Evolutionary conservation across 257 asterid species (phyloP).

Genomic region (Asclepias syriaca): DNA sequence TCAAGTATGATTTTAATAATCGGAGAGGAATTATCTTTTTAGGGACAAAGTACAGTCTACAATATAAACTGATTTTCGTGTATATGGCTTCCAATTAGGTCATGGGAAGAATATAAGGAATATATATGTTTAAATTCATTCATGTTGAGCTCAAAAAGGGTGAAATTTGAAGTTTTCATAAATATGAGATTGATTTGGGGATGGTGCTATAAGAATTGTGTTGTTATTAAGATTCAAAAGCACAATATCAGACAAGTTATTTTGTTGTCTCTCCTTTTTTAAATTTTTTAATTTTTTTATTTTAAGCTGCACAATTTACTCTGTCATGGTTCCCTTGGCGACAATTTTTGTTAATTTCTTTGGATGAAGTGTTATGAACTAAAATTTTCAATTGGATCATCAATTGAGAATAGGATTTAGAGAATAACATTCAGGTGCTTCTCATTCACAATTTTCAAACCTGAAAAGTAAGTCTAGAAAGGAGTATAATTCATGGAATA

Average conservation of each 20-base stretch:
- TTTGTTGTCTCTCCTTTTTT: not conserved
- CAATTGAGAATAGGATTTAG: not conserved
- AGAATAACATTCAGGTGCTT: not conserved
- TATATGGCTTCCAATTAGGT: not conserved
- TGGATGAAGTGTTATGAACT: not conserved
- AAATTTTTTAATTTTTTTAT: no score
- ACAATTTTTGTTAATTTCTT: not conserved
- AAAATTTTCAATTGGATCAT: not conserved
- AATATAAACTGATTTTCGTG: not conserved
- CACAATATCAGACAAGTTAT: not conserved
- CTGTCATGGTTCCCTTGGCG: no score
- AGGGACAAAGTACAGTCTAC: not conserved
- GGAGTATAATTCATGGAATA: not conserved
- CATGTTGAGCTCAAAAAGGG: not conserved
- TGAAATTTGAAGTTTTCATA: not conserved
- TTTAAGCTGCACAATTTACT: no score
- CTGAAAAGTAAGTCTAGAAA: not conserved
- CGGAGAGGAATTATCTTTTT: not conserved
- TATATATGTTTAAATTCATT: not conserved
- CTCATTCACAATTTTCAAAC: not conserved
- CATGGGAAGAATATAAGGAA: not conserved
- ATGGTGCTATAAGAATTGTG: not conserved
- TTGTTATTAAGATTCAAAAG: not conserved
- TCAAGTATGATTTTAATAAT: no score
- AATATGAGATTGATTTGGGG: not conserved